Evolutionary conservation across 1,139 yeast genomes (phyloP).

Genomic region (Saccharomyces hybrid): DNA sequence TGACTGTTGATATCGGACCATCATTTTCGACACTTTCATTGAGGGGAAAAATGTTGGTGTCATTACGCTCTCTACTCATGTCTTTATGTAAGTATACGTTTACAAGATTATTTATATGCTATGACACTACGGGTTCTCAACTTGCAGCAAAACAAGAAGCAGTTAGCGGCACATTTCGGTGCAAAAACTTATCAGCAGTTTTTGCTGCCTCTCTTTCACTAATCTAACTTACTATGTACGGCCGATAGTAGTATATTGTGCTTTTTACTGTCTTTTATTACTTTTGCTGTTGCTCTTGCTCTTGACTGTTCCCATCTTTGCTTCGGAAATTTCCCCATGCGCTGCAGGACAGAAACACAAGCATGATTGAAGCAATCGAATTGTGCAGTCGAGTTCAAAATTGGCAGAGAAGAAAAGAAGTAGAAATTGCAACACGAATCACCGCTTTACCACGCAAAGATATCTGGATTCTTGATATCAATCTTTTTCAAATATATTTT

Average conservation of each 20-base stretch:
- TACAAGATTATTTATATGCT: not conserved
- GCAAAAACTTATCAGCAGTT: not conserved
- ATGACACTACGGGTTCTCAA: not conserved
- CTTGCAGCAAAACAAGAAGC: not conserved
- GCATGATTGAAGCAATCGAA: not conserved
- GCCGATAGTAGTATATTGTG: not conserved
- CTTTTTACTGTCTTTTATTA: not conserved
- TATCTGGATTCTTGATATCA: not conserved
- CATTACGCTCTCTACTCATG: not conserved
- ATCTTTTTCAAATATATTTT: not conserved
- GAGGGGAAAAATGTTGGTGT: not conserved
- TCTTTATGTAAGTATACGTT: not conserved
- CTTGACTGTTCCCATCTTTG: conserved; percentile 2
- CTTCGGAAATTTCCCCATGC: conserved; percentile 1
- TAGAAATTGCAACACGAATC: not conserved
- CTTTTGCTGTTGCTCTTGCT: not conserved
- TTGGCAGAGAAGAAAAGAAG: not conserved
- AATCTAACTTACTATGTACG: not conserved
- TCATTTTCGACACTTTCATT: not conserved
- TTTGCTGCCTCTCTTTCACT: not conserved
- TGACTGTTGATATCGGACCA: not conserved
- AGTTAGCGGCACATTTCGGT: not conserved
- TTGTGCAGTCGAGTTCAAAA: not conserved
- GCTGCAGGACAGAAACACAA: not conserved
- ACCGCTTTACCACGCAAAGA: not conserved